Evolutionary conservation across 2,329 filamentous ascomycete species (phyloP).

Genomic region (Exophiala phaeomuriformis): DNA sequence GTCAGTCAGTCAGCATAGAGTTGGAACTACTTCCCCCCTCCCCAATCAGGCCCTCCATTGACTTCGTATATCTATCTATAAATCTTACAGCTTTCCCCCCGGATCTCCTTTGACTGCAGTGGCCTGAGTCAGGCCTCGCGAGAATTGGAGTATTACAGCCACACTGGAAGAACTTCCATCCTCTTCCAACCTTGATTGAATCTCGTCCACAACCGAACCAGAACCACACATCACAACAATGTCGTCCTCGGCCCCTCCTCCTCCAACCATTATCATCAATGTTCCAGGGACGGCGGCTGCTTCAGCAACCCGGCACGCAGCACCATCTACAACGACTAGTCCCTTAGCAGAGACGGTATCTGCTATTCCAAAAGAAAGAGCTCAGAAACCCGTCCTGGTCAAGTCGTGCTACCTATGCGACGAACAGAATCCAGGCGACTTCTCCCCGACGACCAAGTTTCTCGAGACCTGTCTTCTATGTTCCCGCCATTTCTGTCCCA

Average conservation of each 20-base stretch:
- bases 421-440: conserved; percentile 28
- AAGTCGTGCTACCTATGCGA: conserved; percentile 27
- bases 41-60: conserved; percentile 1
- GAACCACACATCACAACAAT: neutral
- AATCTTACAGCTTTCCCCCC: neutral
- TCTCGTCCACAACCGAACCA: neutral
- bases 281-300: conserved; percentile 16
- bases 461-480: conserved; percentile 26
- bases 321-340: neutral
- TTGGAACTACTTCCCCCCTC: neutral
- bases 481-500: conserved; percentile 25
- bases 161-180: too few relatives aligned
- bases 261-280: conserved; percentile 25
- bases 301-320: conserved; percentile 1
- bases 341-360: neutral
- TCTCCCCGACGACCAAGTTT: conserved; percentile 27
- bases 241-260: conserved; percentile 4
- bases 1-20: neutral
- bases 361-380: neutral
- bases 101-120: neutral
- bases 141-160: too few relatives aligned
- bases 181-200: neutral
- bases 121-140: too few relatives aligned
- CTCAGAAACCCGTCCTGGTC: conserved; percentile 16
- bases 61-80: neutral